Conservation (phyloP, 139 green algal genomes). For the Tetradesmus obliquus region DNA sequence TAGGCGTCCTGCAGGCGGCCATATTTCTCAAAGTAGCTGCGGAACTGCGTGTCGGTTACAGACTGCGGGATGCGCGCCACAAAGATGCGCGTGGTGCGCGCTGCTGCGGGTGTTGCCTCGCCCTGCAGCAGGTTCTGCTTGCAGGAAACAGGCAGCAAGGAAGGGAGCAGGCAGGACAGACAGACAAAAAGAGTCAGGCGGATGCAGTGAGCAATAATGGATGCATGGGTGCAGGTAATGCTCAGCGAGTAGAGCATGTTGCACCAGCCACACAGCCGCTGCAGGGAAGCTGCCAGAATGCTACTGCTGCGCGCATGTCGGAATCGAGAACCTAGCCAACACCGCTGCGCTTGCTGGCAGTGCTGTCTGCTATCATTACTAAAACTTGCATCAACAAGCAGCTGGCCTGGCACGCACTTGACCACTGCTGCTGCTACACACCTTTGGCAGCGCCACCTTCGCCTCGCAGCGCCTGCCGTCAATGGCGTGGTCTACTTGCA, state of each 20-base stretch:
- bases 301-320: background rate
- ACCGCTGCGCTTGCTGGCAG: no score
- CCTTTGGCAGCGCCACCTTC: conserved; percentile 85
- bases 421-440: background rate
- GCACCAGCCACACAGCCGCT: background rate
- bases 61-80: conserved; percentile 86
- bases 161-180: background rate
- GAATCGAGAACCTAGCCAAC: no score
- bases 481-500: conserved; percentile 70
- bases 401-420: background rate
- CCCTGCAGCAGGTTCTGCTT: conserved; percentile 38
- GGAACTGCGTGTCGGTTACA: conserved; percentile 83
- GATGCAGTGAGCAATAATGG: background rate
- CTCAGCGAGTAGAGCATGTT: background rate
- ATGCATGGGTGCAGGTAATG: background rate
- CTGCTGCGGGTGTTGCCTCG: conserved; percentile 10
- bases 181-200: background rate
- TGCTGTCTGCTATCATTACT: no score
- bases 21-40: conserved; percentile 89
- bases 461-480: conserved; percentile 82
- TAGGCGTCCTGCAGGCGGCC: conserved; percentile 89
- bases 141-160: background rate
- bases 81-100: conserved; percentile 87
- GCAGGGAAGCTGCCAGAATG: background rate
- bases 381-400: background rate